Conservation (phyloP, 225 moss, liverwort and hornwort genomes). For the Polytrichum commune region DNA sequence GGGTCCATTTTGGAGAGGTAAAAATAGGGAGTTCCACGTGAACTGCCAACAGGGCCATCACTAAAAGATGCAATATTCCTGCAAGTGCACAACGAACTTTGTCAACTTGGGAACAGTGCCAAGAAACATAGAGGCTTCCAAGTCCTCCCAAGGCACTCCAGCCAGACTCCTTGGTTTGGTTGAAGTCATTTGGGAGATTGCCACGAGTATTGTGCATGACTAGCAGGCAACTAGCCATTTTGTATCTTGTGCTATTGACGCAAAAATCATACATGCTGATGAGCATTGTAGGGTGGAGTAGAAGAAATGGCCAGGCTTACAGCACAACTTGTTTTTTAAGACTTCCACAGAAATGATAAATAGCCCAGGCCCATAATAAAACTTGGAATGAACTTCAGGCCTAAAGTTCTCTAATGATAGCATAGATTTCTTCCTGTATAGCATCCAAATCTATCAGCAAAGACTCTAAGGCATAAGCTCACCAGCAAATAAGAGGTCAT, state of each 20-base stretch:
- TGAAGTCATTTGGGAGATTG: background rate
- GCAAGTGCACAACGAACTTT: constrained; percentile 6
- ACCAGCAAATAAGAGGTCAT: background rate
- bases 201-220: no score
- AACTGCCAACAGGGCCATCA: constrained; percentile 71
- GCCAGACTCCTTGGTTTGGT: background rate
- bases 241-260: background rate
- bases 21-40: constrained; percentile 80
- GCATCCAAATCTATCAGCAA: background rate
- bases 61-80: constrained; percentile 93
- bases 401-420: no score
- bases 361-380: no score
- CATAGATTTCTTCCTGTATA: no score
- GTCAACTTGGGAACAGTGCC: background rate
- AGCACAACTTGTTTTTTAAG: no score
- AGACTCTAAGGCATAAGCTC: background rate
- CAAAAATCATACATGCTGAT: background rate
- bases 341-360: no score
- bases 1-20: constrained; percentile 85
- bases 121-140: no score
- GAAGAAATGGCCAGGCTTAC: background rate
- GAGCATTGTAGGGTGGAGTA: background rate
- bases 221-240: no score
- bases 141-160: background rate
- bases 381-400: background rate